Base-by-base conservation (phyloP, 2,329 filamentous ascomycete species). In the Clarireedia sp. region DNA sequence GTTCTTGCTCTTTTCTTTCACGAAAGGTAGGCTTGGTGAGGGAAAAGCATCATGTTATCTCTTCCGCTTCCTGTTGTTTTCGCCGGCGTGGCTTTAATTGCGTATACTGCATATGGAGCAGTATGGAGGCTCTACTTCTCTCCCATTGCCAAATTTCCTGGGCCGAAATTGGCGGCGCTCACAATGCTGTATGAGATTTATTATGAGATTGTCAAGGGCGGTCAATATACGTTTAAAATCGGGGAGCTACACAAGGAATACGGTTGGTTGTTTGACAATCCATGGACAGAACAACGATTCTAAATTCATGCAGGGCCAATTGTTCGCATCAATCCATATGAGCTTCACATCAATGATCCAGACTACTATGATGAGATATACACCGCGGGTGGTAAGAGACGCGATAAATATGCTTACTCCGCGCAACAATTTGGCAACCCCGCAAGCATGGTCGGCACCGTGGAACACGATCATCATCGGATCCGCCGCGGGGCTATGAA, bases 211-310 rank as follows among this genome's bases (percentile, higher is more conserved):
- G 54, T 73, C 43, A 64, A 70, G 5, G 68, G 70, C 5, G 74
- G 73, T 1, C 66, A 73, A 61, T 76, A 74, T 57, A 73, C 66
- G 14, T 73, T 69, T 61, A 69, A 74, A 54, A 72, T 76, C 21
- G 62, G 67, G 43, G 64, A 71, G 51, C 62, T 77, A 61, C 74
- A 77, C 60, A 61, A 71, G 47, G 59, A 64, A 59, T 76, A 75
- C 55, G 67, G 66, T 53, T n/a, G 16, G 40, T 17, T 17, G 14
- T 45, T n/a, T 12, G 14, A 3, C 9, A 6, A 4, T 45, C 37
- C 16, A 14, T 21, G 14, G 5, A 9, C 19, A 33, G 17, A 14
- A 50, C 12, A 37, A 29, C 10, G 14, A 12, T 46, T 40, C 17
- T 24, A 8, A 36, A 7, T 33, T 33, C 38, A 24, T 26, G 7